phyloP scores from a whole-genome alignment of 2,329 filamentous ascomycete species.

The Clarireedia monteithiana region DNA sequence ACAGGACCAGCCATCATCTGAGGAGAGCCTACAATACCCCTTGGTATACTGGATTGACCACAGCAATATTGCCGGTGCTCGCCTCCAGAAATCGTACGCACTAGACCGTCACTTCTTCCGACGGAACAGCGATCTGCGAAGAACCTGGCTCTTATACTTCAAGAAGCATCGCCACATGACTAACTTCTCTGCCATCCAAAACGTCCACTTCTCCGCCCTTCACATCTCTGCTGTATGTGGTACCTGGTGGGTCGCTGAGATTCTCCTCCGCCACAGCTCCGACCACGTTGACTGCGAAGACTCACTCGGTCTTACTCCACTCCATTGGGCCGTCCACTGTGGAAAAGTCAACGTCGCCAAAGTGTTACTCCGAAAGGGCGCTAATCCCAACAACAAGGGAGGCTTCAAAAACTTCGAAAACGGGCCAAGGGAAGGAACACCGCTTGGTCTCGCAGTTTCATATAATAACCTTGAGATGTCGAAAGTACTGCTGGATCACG shows the following conservation, averaged over 20 bases:
- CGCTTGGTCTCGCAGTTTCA: conserved; percentile 3
- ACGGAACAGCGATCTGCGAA: conserved; percentile 6
- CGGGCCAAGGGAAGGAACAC: conserved; percentile 4
- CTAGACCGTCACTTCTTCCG: conserved; percentile 7
- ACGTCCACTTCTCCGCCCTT: conserved; percentile 6
- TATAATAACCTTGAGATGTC: conserved; percentile 8
- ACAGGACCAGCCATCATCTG: conserved; percentile 8
- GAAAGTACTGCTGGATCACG: conserved; percentile 1
- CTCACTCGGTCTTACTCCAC: conserved; percentile 4
- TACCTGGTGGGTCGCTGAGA: conserved; percentile 6
- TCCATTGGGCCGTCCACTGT: conserved; percentile 8
- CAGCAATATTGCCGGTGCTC: conserved; percentile 5
- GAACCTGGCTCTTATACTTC: conserved; percentile 9
- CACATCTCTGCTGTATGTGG: conserved; percentile 8
- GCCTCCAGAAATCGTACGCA: conserved; percentile 6
- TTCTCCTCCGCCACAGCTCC: conserved; percentile 6
- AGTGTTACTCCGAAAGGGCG: conserved; percentile 4
- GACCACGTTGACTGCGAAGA: conserved; percentile 7
- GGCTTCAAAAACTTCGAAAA: conserved; percentile 1
- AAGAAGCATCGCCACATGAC: conserved; percentile 10
- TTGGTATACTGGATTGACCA: conserved; percentile 9
- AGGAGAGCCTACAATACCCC: conserved; percentile 9
- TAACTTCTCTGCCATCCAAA: conserved; percentile 11
- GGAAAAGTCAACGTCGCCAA: conserved; percentile 2
- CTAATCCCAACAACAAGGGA: conserved; percentile 6